Base-by-base conservation (phyloP, 1,284 basidiomycete genomes). In the Sporisorium graminicola region DNA sequence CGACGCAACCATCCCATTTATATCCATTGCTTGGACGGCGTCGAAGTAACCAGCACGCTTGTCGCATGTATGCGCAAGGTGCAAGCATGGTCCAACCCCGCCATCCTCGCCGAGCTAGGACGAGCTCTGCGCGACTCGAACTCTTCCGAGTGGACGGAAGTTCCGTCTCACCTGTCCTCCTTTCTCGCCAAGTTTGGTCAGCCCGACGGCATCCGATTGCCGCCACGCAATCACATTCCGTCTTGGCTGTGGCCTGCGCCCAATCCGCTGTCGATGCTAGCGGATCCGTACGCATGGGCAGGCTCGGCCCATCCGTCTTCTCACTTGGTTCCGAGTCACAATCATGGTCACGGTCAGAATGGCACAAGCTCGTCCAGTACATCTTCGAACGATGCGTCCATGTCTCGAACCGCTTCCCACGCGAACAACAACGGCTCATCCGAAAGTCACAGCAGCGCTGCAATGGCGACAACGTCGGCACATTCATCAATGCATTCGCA, bases 1-100 rank as follows among this genome's bases (percentile, higher is more conserved):
- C 59, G 68, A 20, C 73, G 75, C 44, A 78, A 80, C n/a, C 63
- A 81, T 46, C 83, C 83, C 0, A 68, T 84, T 42, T 85, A 85
- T 53, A 58, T 85, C 2, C 83, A 85, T 56, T 82, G 81, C 58
- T 65, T 85, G n/a, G 83, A 85, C 51, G 83, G 82, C 20, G 78
- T 82, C 35, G 78, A 81, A 18, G 78, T 79, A 16, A 80, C 81
- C 1, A 79, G 79, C 44, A 82, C 80, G 12, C 72, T 84, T 10
- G 55, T 83, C 13, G 83, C 80, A 3, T 78, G 81, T 40, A 73
- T 83, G 65, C 78, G 83, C 44, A 81, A 82, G 58, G 65, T 84
- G 20, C 83, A 85, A 56, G 81, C 72, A 1, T 85, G 82, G 83
- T 66, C 70, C 22, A 74, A 63, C 3, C 44, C 65, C 1, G 61